phyloP scores from a whole-genome alignment of 441 rosid genomes.

The Gossypium gossypioides region DNA sequence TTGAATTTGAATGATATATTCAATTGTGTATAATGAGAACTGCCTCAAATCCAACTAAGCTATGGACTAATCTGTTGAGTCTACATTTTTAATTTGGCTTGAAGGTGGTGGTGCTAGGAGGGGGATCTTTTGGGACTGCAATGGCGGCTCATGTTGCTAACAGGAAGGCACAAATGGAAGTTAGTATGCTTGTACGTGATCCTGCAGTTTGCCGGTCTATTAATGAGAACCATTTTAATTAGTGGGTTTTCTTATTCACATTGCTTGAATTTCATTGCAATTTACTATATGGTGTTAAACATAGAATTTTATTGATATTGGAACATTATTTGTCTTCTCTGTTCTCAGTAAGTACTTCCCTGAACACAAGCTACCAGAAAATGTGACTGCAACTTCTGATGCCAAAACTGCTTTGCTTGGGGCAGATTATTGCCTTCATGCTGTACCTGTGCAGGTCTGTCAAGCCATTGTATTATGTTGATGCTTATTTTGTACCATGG shows the following conservation, averaged over 20 bases:
- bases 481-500: neutral
- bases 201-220: conserved; percentile 56
- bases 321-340: conserved; percentile 1
- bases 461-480: neutral
- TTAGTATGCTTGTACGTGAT: conserved; percentile 74
- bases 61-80: neutral
- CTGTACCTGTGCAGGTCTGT: conserved; percentile 83
- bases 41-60: neutral
- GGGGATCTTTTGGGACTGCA: conserved; percentile 92
- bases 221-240: conserved; percentile 47
- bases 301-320: neutral
- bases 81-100: neutral
- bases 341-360: conserved; percentile 69
- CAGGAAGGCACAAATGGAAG: conserved; percentile 57
- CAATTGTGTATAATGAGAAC: neutral
- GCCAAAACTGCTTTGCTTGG: conserved; percentile 61
- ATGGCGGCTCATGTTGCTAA: conserved; percentile 88
- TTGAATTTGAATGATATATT: neutral
- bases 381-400: conserved; percentile 71
- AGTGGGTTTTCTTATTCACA: conserved; percentile 23
- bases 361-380: conserved; percentile 62
- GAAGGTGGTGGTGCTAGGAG: conserved; percentile 90
- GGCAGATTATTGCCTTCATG: conserved; percentile 82
- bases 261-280: neutral
- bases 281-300: neutral